phyloP scores from a whole-genome alignment of 176 grass and related monocot species.

The Oryza officinalis region DNA sequence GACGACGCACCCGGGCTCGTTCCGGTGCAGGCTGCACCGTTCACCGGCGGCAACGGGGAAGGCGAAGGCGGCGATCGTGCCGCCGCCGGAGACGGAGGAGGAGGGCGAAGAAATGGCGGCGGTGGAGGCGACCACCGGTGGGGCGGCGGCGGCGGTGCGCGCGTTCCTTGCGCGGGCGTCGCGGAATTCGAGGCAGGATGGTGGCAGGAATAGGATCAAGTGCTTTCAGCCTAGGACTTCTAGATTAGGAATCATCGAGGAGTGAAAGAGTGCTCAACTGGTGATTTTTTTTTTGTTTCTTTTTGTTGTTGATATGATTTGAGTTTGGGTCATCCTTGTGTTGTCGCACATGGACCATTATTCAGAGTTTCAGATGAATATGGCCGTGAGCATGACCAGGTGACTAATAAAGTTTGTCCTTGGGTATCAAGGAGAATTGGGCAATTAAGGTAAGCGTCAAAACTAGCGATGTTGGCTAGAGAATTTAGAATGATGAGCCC shows the following conservation, averaged over 20 bases:
- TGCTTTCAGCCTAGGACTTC: constrained; percentile 31
- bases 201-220: neutral
- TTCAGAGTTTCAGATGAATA: neutral
- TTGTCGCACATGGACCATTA: neutral
- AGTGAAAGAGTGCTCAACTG: neutral
- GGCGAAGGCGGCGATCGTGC: too few relatives aligned
- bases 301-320: neutral
- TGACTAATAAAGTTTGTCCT: neutral
- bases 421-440: too few relatives aligned
- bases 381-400: neutral
- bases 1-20: constrained; percentile 73
- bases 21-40: constrained; percentile 69
- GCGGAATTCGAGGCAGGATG: constrained; percentile 4
- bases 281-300: too few relatives aligned
- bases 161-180: constrained; percentile 21
- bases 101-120: neutral
- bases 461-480: too few relatives aligned
- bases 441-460: too few relatives aligned
- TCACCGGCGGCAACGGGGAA: neutral
- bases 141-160: neutral
- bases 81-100: neutral
- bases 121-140: neutral
- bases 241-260: constrained; percentile 34
- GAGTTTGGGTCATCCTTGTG: neutral
- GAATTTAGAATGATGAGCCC: too few relatives aligned